Conservation (phyloP, 2,329 filamentous ascomycete species). For the Parastagonospora avenae region DNA sequence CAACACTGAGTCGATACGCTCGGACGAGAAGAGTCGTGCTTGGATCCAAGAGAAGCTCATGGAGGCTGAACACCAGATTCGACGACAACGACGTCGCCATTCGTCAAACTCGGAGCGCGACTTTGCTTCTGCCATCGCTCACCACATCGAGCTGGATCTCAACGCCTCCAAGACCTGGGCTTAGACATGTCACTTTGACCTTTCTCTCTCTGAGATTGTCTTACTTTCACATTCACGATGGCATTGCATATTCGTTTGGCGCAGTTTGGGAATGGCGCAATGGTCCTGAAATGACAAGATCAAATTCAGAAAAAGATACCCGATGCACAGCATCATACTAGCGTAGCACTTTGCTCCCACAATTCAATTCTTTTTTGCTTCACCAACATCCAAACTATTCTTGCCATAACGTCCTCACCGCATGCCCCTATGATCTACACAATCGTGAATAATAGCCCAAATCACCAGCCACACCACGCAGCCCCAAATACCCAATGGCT, state of each 20-base stretch:
- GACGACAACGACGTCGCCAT: conserved; percentile 48
- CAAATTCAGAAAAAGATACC: conserved; percentile 36
- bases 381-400: too few species aligned
- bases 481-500: background rate
- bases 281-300: conserved; percentile 37
- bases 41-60: conserved; percentile 61
- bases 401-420: too few species aligned
- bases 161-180: conserved; percentile 36
- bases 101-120: conserved; percentile 43
- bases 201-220: background rate
- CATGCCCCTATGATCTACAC: too few species aligned
- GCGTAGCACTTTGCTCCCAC: background rate
- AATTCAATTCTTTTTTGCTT: too few species aligned
- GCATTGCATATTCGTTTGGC: conserved; percentile 4
- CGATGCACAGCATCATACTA: conserved; percentile 12
- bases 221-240: conserved; percentile 4
- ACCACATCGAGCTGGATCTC: conserved; percentile 38
- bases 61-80: conserved; percentile 59
- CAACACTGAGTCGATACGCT: conserved; percentile 57
- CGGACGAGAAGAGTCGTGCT: conserved; percentile 51
- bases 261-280: conserved; percentile 17
- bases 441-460: too few species aligned
- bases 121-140: conserved; percentile 43
- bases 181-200: conserved; percentile 5
- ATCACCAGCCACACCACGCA: background rate